phyloP scores from a whole-genome alignment of 164 flowering plant species.

The Brasenia schreberi region DNA sequence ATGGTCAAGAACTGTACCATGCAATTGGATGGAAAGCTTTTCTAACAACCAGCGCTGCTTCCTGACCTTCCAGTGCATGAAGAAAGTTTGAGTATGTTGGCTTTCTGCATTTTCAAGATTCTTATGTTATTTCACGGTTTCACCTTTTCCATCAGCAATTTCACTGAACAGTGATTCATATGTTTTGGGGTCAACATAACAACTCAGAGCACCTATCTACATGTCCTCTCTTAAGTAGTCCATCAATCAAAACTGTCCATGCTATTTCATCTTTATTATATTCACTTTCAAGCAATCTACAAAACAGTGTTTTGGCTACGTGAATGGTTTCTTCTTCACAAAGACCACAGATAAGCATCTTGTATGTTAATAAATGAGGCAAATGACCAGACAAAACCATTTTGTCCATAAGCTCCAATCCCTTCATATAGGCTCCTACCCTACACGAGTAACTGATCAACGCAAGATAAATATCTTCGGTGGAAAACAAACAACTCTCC shows the following conservation, averaged over 20 bases:
- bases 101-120: neutral
- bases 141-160: slow-evolving; percentile 7
- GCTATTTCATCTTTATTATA: slow-evolving; percentile 66
- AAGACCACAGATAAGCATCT: slow-evolving; percentile 55
- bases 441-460: slow-evolving; percentile 47
- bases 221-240: slow-evolving; percentile 51
- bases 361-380: slow-evolving; percentile 45
- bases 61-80: no score
- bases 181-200: slow-evolving; percentile 34
- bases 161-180: slow-evolving; percentile 47
- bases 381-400: slow-evolving; percentile 33
- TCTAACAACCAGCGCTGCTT: no score
- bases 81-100: no score
- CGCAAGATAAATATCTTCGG: slow-evolving; percentile 36
- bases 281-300: slow-evolving; percentile 30
- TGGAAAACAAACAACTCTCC: slow-evolving; percentile 35
- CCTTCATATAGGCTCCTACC: slow-evolving; percentile 36
- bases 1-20: slow-evolving; percentile 6
- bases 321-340: slow-evolving; percentile 31
- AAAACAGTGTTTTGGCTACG: slow-evolving; percentile 36
- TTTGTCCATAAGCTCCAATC: slow-evolving; percentile 25
- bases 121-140: neutral
- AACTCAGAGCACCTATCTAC: slow-evolving; percentile 42
- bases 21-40: no score
- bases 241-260: slow-evolving; percentile 76